Conservation (phyloP, 2,329 filamentous ascomycete genomes). For the Pseudogymnoascus sp. region DNA sequence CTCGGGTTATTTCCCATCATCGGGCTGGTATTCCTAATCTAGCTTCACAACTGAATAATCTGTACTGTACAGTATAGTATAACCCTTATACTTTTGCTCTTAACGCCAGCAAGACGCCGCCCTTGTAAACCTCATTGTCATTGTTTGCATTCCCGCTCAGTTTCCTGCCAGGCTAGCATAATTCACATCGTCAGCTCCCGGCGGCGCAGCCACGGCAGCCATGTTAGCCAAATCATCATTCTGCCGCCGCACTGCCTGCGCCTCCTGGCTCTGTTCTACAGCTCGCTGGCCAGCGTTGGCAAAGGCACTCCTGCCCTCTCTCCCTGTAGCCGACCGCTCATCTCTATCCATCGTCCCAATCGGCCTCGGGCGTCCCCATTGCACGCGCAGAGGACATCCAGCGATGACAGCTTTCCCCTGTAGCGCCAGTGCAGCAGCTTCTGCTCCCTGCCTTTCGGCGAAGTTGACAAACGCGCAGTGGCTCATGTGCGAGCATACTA, state of each 20-base stretch:
- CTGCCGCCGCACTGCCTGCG: conserved; percentile 15
- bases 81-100: neutral
- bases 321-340: conserved; percentile 69
- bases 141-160: conserved; percentile 34
- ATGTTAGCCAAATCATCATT: conserved; percentile 25
- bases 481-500: conserved; percentile 93
- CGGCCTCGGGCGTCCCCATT: conserved; percentile 89
- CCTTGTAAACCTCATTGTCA: neutral
- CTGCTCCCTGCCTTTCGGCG: conserved; percentile 72
- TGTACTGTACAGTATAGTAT: conserved; percentile 4
- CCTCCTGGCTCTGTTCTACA: conserved; percentile 22
- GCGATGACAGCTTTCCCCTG: conserved; percentile 84
- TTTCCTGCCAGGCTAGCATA: conserved; percentile 83
- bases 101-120: neutral
- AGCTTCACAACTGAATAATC: neutral
- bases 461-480: conserved; percentile 98
- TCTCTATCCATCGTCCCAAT: conserved; percentile 88
- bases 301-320: conserved; percentile 60
- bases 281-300: conserved; percentile 36
- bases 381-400: conserved; percentile 79
- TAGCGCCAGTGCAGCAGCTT: conserved; percentile 74
- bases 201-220: conserved; percentile 60
- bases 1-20: neutral
- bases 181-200: conserved; percentile 66
- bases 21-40: neutral